A percentile compares a stretch with the other conserved stretches of the same genome.
Evolutionary conservation across 2,329 filamentous ascomycete species (phyloP).

Genomic region (Tolypocladium guangdongense): DNA sequence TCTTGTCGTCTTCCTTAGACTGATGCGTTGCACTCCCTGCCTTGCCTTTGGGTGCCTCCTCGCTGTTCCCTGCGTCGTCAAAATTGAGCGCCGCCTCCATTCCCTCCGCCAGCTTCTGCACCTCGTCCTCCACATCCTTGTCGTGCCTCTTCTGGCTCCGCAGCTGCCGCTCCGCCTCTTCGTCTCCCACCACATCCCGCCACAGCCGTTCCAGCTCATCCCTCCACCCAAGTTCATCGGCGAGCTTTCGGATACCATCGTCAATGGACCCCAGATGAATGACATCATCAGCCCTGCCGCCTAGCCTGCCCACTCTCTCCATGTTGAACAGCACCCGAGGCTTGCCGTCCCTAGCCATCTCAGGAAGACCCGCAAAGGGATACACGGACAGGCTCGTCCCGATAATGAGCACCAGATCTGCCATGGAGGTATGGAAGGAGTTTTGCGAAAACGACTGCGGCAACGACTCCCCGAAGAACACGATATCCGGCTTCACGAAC

Average conservation of each 20-base stretch:
- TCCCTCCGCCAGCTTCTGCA: constrained; percentile 26
- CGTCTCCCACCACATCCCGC: constrained; percentile 53
- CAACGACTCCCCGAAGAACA: constrained; percentile 77
- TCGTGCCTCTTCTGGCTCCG: constrained; percentile 16
- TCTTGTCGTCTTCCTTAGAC: neutral
- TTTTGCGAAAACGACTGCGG: constrained; percentile 25
- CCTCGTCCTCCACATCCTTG: constrained; percentile 30
- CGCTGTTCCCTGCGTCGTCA: constrained; percentile 8
- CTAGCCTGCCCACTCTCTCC: constrained; percentile 71
- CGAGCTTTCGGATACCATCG: constrained; percentile 65
- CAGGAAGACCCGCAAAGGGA: constrained; percentile 76
- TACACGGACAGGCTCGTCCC: constrained; percentile 83
- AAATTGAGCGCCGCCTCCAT: constrained; percentile 23
- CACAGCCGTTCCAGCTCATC: constrained; percentile 73
- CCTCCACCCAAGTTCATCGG: constrained; percentile 71
- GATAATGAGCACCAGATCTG: constrained; percentile 74
- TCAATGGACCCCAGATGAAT: constrained; percentile 76
- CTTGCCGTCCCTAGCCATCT: constrained; percentile 45
- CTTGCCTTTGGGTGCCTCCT: neutral
- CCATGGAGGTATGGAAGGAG: constrained; percentile 39
- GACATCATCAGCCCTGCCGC: constrained; percentile 72
- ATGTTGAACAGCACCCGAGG: constrained; percentile 83
- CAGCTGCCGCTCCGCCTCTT: constrained; percentile 41
- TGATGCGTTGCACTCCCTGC: neutral
- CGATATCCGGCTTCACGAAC: constrained; percentile 86